A percentile compares a stretch with the other conserved stretches of the same genome.
phyloP scores from a whole-genome alignment of 2,329 filamentous ascomycete species.

The Scedosporium minutisporum region DNA sequence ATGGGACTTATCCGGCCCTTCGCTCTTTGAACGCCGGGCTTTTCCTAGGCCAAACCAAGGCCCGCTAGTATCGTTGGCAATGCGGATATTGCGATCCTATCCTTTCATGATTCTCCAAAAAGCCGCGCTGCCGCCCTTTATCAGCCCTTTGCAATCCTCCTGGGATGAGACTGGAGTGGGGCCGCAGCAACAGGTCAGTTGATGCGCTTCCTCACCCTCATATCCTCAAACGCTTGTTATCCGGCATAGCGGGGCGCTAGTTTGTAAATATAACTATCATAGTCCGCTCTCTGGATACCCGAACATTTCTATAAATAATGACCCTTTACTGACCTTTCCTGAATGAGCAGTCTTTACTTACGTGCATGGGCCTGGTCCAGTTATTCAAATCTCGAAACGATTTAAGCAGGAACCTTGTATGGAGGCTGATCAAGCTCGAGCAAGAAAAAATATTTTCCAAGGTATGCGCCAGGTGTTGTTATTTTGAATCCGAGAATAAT shows the following conservation, averaged over 20 bases:
- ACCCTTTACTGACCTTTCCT: too few relatives aligned
- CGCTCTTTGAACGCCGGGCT: conserved; percentile 6
- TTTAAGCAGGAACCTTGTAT: conserved; percentile 7
- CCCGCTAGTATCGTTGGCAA: conserved; percentile 7
- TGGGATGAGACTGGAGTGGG: too few relatives aligned
- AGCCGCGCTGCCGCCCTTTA: not conserved
- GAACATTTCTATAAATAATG: too few relatives aligned
- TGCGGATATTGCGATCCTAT: conserved; percentile 11
- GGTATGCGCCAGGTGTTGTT: too few relatives aligned
- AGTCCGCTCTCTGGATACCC: too few relatives aligned
- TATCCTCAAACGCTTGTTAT: too few relatives aligned
- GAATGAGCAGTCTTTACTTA: conserved; percentile 4
- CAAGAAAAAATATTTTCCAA: too few relatives aligned
- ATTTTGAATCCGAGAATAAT: not conserved
- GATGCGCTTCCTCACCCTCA: too few relatives aligned
- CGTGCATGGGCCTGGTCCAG: conserved; percentile 8
- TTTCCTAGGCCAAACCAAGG: conserved; percentile 5
- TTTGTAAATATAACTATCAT: too few relatives aligned
- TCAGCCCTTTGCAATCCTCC: too few relatives aligned
- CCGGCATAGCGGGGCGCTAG: too few relatives aligned
- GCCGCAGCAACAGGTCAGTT: too few relatives aligned
- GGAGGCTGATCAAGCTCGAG: not conserved
- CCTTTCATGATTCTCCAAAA: conserved; percentile 10
- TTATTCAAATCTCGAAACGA: conserved; percentile 8
- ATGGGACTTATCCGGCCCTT: not conserved